These are phyloP conservation scores for Trichosanthes truncata DNA, from an alignment of 306 rosid species.

Conservation along the genomic window DNA sequence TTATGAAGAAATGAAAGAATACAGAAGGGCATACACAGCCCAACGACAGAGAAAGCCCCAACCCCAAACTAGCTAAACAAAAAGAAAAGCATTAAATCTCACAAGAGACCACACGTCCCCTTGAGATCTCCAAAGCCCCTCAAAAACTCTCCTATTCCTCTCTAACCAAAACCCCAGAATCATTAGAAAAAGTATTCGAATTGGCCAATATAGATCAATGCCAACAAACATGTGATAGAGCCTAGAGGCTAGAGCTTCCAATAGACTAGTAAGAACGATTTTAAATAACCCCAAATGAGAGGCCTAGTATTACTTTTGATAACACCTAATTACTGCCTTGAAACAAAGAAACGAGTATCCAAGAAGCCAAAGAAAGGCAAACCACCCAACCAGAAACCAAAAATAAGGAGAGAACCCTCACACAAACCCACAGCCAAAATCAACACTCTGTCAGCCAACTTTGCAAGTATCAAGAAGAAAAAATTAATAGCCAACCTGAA, in stretches of 20 bases:
- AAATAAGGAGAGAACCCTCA: neutral
- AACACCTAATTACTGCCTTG: neutral
- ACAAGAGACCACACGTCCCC: neutral
- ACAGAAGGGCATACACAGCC: neutral
- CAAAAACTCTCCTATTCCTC: neutral
- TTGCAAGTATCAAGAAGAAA: neutral
- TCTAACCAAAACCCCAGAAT: neutral
- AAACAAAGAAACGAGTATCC: neutral
- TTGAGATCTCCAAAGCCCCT: neutral
- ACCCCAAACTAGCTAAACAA: neutral
- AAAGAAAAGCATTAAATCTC: neutral
- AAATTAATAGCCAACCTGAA: neutral
- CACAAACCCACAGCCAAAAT: neutral
- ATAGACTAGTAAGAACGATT: neutral
- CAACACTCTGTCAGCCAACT: neutral
- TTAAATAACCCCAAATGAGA: neutral
- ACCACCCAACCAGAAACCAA: neutral
- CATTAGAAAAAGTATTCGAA: neutral
- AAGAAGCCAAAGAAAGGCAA: neutral
- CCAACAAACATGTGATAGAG: neutral
- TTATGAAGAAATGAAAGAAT: neutral
- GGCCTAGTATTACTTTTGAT: neutral
- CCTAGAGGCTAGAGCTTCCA: neutral
- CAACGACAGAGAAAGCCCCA: neutral
- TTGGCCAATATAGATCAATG: neutral